phyloP scores from a whole-genome alignment of 2,329 filamentous ascomycete genomes.

The Fusarium subglutinans region DNA sequence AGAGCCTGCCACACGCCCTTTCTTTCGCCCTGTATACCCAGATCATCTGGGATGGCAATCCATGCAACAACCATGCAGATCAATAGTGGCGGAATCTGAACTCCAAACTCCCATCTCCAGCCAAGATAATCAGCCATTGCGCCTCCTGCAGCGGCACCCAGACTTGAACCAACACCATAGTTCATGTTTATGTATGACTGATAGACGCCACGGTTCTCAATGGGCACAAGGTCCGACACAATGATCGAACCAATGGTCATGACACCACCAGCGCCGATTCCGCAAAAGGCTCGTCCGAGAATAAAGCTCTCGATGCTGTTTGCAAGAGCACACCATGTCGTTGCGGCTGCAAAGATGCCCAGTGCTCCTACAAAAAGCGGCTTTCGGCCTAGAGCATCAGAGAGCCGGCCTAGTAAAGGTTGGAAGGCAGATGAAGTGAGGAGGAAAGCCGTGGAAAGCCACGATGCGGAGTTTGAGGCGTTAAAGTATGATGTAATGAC shows the following conservation, averaged over 20 bases:
- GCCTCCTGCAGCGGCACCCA: conserved; percentile 75
- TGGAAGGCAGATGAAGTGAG: conserved; percentile 81
- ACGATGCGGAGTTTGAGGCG: conserved; percentile 81
- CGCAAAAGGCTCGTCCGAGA: conserved; percentile 74
- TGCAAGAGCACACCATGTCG: conserved; percentile 75
- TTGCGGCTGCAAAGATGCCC: conserved; percentile 70
- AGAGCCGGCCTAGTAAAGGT: conserved; percentile 77
- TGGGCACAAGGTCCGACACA: conserved; percentile 77
- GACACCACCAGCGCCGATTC: conserved; percentile 76
- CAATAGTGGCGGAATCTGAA: conserved; percentile 65
- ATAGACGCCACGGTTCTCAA: conserved; percentile 74
- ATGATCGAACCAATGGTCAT: conserved; percentile 76
- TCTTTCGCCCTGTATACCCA: conserved; percentile 59
- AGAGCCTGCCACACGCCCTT: conserved; percentile 59
- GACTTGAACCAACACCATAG: conserved; percentile 65
- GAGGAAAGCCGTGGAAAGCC: conserved; percentile 82
- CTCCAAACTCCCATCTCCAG: conserved; percentile 77
- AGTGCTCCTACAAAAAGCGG: conserved; percentile 71
- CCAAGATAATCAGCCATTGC: conserved; percentile 75
- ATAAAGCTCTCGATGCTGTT: conserved; percentile 76
- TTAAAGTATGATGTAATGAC: conserved; percentile 84
- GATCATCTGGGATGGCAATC: conserved; percentile 59
- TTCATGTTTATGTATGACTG: conserved; percentile 76
- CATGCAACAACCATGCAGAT: conserved; percentile 57
- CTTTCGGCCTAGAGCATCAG: conserved; percentile 77